Evolutionary conservation across 495 filamentous ascomycete genomes (phyloP).

Genomic region (Xylaria curta): DNA sequence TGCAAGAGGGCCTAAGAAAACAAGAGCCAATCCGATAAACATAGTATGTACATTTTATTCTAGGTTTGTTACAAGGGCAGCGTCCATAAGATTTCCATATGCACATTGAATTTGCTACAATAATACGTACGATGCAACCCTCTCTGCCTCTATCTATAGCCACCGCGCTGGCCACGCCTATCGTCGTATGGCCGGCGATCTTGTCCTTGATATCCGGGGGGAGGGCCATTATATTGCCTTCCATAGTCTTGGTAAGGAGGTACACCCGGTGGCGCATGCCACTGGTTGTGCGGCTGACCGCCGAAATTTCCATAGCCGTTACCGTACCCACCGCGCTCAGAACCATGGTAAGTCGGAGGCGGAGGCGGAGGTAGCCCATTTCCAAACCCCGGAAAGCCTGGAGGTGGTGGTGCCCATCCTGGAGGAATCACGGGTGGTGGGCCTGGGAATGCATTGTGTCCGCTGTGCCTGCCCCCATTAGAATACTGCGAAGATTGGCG

Average conservation of each 20-base stretch:
- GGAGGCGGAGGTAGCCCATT: constrained; percentile 53
- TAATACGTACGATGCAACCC: neutral
- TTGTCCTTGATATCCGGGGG: constrained; percentile 27
- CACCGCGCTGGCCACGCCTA: constrained; percentile 34
- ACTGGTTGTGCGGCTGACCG: constrained; percentile 31
- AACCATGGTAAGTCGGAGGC: constrained; percentile 42
- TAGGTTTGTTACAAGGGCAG: neutral
- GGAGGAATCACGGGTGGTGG: constrained; percentile 41
- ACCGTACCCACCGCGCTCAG: constrained; percentile 38
- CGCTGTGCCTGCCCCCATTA: constrained; percentile 36
- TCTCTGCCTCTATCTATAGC: constrained; percentile 15
- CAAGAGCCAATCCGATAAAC: neutral
- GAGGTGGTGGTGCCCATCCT: constrained; percentile 53
- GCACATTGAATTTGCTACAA: neutral
- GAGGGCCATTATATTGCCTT: constrained; percentile 31
- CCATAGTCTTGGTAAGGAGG: constrained; percentile 28
- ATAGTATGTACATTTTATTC: neutral
- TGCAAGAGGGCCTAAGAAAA: neutral
- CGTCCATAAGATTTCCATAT: neutral
- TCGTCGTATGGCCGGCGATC: constrained; percentile 33
- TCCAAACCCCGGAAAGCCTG: constrained; percentile 51
- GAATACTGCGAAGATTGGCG: constrained; percentile 35
- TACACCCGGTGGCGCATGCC: constrained; percentile 30
- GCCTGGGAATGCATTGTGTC: constrained; percentile 37
- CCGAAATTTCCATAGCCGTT: constrained; percentile 36